Evolutionary conservation across 495 filamentous ascomycete genomes (phyloP).

Genomic region (Thozetella sp.): DNA sequence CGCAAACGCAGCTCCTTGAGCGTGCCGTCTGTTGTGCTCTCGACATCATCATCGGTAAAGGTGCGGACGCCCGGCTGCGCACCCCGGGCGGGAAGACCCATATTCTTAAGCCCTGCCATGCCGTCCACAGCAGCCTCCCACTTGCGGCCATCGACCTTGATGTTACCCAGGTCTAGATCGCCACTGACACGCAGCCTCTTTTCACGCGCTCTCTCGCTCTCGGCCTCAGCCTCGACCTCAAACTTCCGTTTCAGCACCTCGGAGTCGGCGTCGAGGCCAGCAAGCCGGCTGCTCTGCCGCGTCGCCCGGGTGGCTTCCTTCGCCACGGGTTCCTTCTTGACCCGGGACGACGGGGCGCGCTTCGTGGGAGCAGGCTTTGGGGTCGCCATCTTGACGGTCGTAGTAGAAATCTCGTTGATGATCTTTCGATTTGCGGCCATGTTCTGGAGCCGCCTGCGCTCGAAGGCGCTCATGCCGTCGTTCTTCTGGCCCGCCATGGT

Average conservation of each 20-base stretch:
- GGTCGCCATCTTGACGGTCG: conserved; percentile 32
- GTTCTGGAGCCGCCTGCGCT: conserved; percentile 55
- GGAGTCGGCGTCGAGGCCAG: conserved; percentile 57
- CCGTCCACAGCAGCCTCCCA: conserved; percentile 41
- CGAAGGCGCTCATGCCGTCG: conserved; percentile 50
- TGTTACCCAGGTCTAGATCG: conserved; percentile 73
- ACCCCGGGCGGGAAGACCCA: conserved; percentile 49
- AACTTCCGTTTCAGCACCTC: conserved; percentile 79
- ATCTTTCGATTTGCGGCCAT: conserved; percentile 56
- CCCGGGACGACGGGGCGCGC: conserved; percentile 17
- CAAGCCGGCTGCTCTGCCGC: conserved; percentile 53
- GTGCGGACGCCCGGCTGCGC: conserved; percentile 80
- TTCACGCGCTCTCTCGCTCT: conserved; percentile 60
- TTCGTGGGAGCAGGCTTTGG: conserved; percentile 24
- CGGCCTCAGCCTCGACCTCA: conserved; percentile 68
- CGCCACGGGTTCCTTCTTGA: conserved; percentile 26
- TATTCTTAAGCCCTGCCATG: conserved; percentile 43
- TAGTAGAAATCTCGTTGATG: conserved; percentile 39
- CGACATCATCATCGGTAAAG: conserved; percentile 77
- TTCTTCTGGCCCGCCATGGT: conserved; percentile 26
- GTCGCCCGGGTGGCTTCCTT: conserved; percentile 33
- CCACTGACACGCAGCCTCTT: conserved; percentile 76
- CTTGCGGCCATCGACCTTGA: conserved; percentile 77
- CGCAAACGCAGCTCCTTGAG: conserved; percentile 76
- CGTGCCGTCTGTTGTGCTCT: conserved; percentile 76